Evolutionary conservation across 345 rosid genomes (phyloP), one percentile per base, ranked within the genome.

Genomic region (Carallia pectinifolia): DNA sequence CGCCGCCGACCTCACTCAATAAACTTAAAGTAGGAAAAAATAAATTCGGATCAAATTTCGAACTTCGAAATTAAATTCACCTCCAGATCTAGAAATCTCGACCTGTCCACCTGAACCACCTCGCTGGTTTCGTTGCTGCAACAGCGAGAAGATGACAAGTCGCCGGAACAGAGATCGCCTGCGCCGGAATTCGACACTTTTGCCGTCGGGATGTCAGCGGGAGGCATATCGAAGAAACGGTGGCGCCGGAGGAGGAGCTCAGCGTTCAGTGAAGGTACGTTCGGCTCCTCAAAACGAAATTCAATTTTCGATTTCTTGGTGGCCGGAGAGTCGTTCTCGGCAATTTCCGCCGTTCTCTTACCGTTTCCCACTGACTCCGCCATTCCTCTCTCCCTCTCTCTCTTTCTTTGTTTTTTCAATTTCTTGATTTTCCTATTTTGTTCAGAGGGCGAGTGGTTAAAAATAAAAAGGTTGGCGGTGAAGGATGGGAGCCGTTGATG

Each of bases 11-110:
- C 47, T 40, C 12, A 40, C 50, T 13, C 5, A 44, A 12, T 44
- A 12, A 44, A 44, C 50, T 44, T 16, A 44, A 67, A 73, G 30
- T 63, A 5, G 48, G 61, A 40, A 55, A 55, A 55, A 8, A 12
- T 7, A 55, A 23, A 52, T 52, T 52, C n/a, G 16, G 54, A 16
- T 12, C 54, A 23, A 8, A 8, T 23, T 13, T 18, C 16, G 8
- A 29, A 58, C 6, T 31, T 56, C 40, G 66, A 61, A 72, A 68
- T 60, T 79, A 61, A 72, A 68, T 60, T 79, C 68, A 85, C 94
- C 91, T 86, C 79, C 76, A 79, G 91, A 89, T 89, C 94, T 80
- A 50, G 39, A 27, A 68, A 47, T 12, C 50, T 44, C 61, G 62
- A 54, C 54, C 65, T 61, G 50, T 85, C 86, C 70, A 44, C 50